phyloP scores from a whole-genome alignment of 768 basidiomycete genomes.

The Boletus sp. region DNA sequence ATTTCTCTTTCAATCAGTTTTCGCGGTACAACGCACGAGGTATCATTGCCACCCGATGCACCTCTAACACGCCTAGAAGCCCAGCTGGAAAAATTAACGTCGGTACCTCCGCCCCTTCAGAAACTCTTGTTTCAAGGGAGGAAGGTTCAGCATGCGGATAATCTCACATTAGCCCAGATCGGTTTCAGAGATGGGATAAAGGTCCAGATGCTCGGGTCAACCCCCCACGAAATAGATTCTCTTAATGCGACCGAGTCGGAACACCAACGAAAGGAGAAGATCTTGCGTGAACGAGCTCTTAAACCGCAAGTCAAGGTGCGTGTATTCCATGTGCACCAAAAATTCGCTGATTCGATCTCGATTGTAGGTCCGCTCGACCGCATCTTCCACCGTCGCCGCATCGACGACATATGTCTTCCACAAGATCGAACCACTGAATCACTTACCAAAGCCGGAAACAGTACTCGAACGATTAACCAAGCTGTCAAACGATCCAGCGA shows the following conservation, averaged over 20 bases:
- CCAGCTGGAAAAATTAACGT: constrained; percentile 59
- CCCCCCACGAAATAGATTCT: constrained; percentile 52
- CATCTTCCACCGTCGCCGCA: constrained; percentile 35
- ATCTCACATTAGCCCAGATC: constrained; percentile 38
- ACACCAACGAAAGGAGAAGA: constrained; percentile 52
- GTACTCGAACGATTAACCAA: constrained; percentile 55
- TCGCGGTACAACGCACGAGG: constrained; percentile 46
- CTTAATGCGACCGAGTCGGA: constrained; percentile 59
- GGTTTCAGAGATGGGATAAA: constrained; percentile 68
- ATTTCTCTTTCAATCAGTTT: constrained; percentile 37
- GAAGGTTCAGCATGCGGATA: constrained; percentile 32
- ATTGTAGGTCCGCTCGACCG: constrained; percentile 59
- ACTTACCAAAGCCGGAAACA: constrained; percentile 61
- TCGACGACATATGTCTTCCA: constrained; percentile 61
- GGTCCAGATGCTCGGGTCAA: constrained; percentile 71
- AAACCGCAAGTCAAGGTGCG: constrained; percentile 59
- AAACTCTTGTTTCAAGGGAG: constrained; percentile 77
- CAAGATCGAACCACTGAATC: constrained; percentile 54
- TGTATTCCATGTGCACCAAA: neutral
- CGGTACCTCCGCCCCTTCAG: constrained; percentile 62
- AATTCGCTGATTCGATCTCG: neutral
- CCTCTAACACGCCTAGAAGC: constrained; percentile 52
- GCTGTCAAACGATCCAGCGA: constrained; percentile 69
- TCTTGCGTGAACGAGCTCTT: constrained; percentile 56
- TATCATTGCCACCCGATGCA: constrained; percentile 50